phyloP scores from a whole-genome alignment of 2,329 filamentous ascomycete species.

The Cucurbitaria berberidis region DNA sequence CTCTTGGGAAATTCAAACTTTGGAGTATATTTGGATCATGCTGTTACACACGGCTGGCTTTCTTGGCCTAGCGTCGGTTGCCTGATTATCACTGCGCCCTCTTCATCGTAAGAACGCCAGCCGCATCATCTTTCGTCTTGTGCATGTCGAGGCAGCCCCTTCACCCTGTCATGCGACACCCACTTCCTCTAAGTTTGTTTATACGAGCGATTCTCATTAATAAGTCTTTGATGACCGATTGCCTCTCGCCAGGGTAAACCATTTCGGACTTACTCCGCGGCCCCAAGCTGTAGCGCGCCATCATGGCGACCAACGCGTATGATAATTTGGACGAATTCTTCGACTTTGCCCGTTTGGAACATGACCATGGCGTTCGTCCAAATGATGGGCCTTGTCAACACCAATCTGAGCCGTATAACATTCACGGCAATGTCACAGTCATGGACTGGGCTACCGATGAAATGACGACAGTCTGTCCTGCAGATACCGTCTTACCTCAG shows the following conservation, averaged over 20 bases:
- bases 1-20: too few relatives aligned
- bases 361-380: conserved; percentile 17
- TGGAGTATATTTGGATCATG: too few relatives aligned
- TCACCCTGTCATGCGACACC: conserved; percentile 23
- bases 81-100: conserved; percentile 29
- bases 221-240: conserved; percentile 8
- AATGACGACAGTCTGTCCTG: conserved; percentile 10
- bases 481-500: neutral
- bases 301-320: conserved; percentile 20
- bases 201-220: neutral
- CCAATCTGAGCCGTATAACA: neutral
- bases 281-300: conserved; percentile 4
- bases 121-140: conserved; percentile 19
- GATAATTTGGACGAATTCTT: conserved; percentile 44
- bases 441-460: conserved; percentile 36
- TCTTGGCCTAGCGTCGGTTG: conserved; percentile 15
- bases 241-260: conserved; percentile 21
- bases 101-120: conserved; percentile 28
- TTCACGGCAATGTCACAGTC: conserved; percentile 10
- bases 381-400: neutral
- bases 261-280: conserved; percentile 7
- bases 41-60: neutral
- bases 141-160: conserved; percentile 17
- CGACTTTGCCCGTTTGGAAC: conserved; percentile 41
- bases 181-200: conserved; percentile 4